Evolutionary conservation across 192 early-diverging fungal genomes (phyloP), one percentile per base, ranked within the genome.

Genomic region (Haplosporangium gracile): DNA sequence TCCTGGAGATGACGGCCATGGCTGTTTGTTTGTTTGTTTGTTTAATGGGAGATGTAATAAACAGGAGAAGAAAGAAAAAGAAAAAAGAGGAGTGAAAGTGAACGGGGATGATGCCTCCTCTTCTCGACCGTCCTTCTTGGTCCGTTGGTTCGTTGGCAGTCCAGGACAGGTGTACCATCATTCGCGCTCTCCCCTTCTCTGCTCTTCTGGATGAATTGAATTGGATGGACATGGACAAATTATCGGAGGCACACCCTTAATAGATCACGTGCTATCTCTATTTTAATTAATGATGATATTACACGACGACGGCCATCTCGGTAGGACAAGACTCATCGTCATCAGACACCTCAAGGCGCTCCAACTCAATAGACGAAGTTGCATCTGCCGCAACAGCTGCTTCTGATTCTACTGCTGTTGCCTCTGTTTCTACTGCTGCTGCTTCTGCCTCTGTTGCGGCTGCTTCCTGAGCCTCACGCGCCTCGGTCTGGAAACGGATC

Each of bases 1-100:
- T 76, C 83, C 78, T 79, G 78, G 74, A 73, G 43, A 71, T 65
- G 55, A 47, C 34, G 34, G 78, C 74, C 83, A 85, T 85, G 72
- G 32, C 76, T 77, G 22, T 60, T 60, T 5, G 20, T 57, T 26
- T 22, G 16, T 10, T n/a, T 57, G 55, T 57, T 57, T 57, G 60
- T 29, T 32, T 65, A 9, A 29, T 10, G 55, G n/a, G 55, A 26
- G 22, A 26, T 60, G 55, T 60, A 11, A 26, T 60, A 60, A 60
- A 22, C 0, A 53, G 11, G 51, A 53, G 51, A 10, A 60, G 6
- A 29, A 65, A 32, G 29, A 65, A 18, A 51, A 51, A 65, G 10
- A 65, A 32, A 34, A 2, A 65, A 15, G n/a, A 51, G 20, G 18
- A 51, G 18, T 51, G 5, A 18, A 51, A 51, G 20, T 51, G 49